A percentile compares a stretch with the other conserved stretches of the same genome.
These are phyloP conservation scores for Westerdykella aurantiaca DNA, from an alignment of 2,329 filamentous ascomycete species.

Conservation along the genomic window DNA sequence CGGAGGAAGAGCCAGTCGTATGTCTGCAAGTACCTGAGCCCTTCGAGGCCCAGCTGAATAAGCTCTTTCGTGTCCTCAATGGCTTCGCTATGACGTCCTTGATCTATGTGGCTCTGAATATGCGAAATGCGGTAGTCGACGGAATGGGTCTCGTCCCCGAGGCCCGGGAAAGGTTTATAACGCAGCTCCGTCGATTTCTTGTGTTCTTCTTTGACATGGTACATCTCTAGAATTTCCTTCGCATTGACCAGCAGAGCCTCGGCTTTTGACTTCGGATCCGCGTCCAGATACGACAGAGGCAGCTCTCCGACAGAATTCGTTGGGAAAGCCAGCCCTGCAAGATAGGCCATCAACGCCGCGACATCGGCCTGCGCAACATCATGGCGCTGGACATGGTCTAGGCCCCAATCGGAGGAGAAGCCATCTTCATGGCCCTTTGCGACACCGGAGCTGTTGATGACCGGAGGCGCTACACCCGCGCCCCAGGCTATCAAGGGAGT, in stretches of 20 bases:
- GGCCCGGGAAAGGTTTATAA: slow-evolving; percentile 68
- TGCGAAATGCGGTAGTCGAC: slow-evolving; percentile 61
- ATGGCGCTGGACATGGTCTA: slow-evolving; percentile 74
- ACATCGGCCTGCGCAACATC: slow-evolving; percentile 94
- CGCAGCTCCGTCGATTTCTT: slow-evolving; percentile 71
- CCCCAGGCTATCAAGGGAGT: slow-evolving; percentile 93
- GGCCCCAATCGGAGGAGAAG: slow-evolving; percentile 81
- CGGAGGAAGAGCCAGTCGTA: slow-evolving; percentile 98
- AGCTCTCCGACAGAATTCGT: slow-evolving; percentile 95
- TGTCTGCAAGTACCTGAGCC: slow-evolving; percentile 88
- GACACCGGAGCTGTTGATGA: slow-evolving; percentile 49
- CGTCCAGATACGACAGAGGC: slow-evolving; percentile 74
- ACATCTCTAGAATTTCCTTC: slow-evolving; percentile 87
- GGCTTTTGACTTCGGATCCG: slow-evolving; percentile 69
- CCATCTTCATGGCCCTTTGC: slow-evolving; percentile 81
- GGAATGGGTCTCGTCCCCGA: slow-evolving; percentile 59
- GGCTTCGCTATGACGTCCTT: slow-evolving; percentile 64
- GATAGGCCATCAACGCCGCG: slow-evolving; percentile 90
- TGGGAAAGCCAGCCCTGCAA: slow-evolving; percentile 81
- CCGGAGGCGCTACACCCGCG: slow-evolving; percentile 75
- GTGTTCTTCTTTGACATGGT: slow-evolving; percentile 81
- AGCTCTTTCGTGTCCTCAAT: slow-evolving; percentile 73
- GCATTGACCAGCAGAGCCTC: slow-evolving; percentile 80
- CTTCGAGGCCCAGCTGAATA: slow-evolving; percentile 70
- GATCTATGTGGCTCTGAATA: slow-evolving; percentile 63